Conservation (phyloP, 441 rosid species). For the Erodium trifolium region DNA sequence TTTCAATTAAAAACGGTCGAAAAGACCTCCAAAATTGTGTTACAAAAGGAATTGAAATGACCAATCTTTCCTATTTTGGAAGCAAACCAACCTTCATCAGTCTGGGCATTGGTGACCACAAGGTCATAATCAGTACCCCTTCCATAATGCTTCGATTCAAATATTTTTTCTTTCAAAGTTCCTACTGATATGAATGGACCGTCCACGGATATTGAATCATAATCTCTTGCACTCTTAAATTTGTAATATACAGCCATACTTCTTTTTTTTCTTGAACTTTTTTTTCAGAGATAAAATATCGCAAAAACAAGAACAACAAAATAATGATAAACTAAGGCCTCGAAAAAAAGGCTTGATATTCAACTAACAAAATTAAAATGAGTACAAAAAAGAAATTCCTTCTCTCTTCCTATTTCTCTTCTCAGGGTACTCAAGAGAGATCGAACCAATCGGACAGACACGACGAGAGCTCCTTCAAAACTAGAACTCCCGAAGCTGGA, state of each 20-base stretch:
- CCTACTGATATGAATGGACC: slow-evolving; percentile 96
- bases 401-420: slow-evolving; percentile 11
- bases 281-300: slow-evolving; percentile 9
- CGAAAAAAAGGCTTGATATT: slow-evolving; percentile 28
- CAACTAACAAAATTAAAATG: slow-evolving; percentile 22
- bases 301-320: slow-evolving; percentile 10
- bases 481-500: background rate
- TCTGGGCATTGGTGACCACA: slow-evolving; percentile 94
- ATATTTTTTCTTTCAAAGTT: slow-evolving; percentile 94
- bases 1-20: background rate
- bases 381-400: slow-evolving; percentile 21
- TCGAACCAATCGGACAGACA: slow-evolving; percentile 1
- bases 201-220: slow-evolving; percentile 85
- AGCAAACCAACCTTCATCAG: slow-evolving; percentile 89
- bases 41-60: background rate
- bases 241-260: slow-evolving; percentile 95
- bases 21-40: background rate
- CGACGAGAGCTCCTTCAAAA: background rate
- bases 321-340: slow-evolving; percentile 26
- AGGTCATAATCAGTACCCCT: slow-evolving; percentile 97
- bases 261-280: slow-evolving; percentile 16
- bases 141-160: slow-evolving; percentile 97
- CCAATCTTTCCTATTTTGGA: slow-evolving; percentile 15
- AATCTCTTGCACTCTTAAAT: slow-evolving; percentile 98
- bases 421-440: slow-evolving; percentile 1